phyloP scores from a whole-genome alignment of 2,329 filamentous ascomycete genomes.

The Phaeosphaeria sp. region DNA sequence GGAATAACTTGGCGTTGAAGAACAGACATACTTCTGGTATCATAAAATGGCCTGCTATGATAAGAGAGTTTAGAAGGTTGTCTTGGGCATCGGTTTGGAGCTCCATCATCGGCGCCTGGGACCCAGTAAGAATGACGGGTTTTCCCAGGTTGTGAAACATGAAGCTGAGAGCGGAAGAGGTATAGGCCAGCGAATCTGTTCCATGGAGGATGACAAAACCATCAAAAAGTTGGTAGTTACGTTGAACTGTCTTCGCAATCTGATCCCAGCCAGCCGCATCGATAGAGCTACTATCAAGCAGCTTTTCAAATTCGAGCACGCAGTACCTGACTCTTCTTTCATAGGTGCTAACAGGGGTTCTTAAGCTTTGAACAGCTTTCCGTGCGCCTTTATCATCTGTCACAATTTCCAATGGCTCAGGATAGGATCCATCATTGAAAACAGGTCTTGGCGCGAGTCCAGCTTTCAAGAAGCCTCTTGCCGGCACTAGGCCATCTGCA shows the following conservation, averaged over 20 bases:
- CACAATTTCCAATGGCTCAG: constrained; percentile 63
- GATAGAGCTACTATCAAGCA: constrained; percentile 90
- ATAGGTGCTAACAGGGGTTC: constrained; percentile 82
- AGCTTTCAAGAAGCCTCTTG: constrained; percentile 75
- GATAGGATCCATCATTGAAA: constrained; percentile 79
- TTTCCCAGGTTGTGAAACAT: constrained; percentile 92
- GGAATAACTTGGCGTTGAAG: constrained; percentile 89
- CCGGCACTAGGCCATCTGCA: constrained; percentile 77
- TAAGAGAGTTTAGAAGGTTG: constrained; percentile 85
- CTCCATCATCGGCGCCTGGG: constrained; percentile 80
- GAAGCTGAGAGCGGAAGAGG: constrained; percentile 87
- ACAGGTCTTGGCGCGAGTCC: constrained; percentile 82
- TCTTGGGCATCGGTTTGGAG: constrained; percentile 91
- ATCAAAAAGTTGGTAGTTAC: constrained; percentile 88
- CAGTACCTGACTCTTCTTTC: constrained; percentile 82
- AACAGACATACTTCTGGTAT: constrained; percentile 93
- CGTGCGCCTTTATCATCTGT: constrained; percentile 56
- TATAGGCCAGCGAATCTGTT: constrained; percentile 87
- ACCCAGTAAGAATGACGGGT: constrained; percentile 81
- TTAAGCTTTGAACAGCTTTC: constrained; percentile 69
- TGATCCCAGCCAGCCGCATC: constrained; percentile 85
- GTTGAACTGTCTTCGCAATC: constrained; percentile 78
- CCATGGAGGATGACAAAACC: constrained; percentile 91
- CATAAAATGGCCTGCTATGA: constrained; percentile 90
- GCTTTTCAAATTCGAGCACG: constrained; percentile 80